Evolutionary conservation across 257 asterid species (phyloP), one percentile per base, ranked within the genome.

Genomic region (Salvia hispanica): DNA sequence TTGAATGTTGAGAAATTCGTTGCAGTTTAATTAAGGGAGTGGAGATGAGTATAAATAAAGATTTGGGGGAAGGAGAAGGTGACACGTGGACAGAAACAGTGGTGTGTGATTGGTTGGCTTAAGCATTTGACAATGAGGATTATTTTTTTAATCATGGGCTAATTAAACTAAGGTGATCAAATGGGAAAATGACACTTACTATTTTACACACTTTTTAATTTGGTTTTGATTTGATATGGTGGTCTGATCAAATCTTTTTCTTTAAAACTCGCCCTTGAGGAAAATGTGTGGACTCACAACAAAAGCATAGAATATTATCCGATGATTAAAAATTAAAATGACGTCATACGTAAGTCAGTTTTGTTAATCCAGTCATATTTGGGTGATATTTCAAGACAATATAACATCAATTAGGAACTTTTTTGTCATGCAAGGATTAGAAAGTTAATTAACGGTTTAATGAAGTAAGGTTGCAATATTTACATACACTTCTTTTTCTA

Each of bases 41-140:
- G 74, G 48, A 18, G 54, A 44, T 3, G 67, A 6, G 71, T 76
- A 67, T 83, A 44, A 71, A 77, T 77, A 78, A 42, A 12, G 46
- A 60, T 21, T 47, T 56, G 31, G 39, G 62, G 33, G 9, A 58
- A 45, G 48, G 51, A 58, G 70, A 62, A 28, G 50, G 37, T 59
- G 73, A 42, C 80, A 74, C 42, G 56, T 81, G 80, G 73, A 61
- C 73, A 25, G 56, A 72, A 36, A 50, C 69, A 13, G 73, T 73
- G n/a, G 71, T 64, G 60, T 67, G 40, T 78, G 54, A 43, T 76
- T 72, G 67, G 74, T 69, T 65, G 76, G 74, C 72, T 59, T 72
- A 18, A 9, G 8, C 72, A 62, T 61, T 70, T 76, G 76, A 63
- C 59, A 72, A 67, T 50, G 70, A 7, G 58, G 2, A n/a, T n/a